phyloP scores from a whole-genome alignment of 2,329 filamentous ascomycete genomes.

The Alternaria brassicicola region DNA sequence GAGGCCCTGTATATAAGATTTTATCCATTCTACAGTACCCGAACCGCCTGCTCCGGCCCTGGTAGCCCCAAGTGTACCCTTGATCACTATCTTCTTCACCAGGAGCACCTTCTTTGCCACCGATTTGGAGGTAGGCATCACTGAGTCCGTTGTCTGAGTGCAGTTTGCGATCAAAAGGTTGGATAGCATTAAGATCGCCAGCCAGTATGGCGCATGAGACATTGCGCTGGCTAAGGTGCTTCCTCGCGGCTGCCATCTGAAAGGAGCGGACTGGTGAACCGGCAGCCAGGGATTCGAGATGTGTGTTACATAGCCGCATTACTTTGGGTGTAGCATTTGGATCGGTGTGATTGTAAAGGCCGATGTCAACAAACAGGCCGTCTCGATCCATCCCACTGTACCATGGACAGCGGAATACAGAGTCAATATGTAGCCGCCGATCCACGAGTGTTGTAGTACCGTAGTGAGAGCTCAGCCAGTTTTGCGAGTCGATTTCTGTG shows the following conservation, averaged over 20 bases:
- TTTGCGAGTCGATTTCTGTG: slow-evolving; percentile 53
- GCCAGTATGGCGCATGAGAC: slow-evolving; percentile 55
- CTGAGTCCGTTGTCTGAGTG: slow-evolving; percentile 57
- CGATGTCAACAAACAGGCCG: slow-evolving; percentile 61
- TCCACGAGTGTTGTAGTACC: slow-evolving; percentile 62
- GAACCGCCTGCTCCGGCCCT: slow-evolving; percentile 51
- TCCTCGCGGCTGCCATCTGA: slow-evolving; percentile 56
- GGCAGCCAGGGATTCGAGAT: slow-evolving; percentile 61
- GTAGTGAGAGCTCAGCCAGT: slow-evolving; percentile 57
- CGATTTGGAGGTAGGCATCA: slow-evolving; percentile 61
- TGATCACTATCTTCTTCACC: slow-evolving; percentile 55
- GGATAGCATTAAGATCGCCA: slow-evolving; percentile 65
- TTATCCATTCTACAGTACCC: slow-evolving; percentile 63
- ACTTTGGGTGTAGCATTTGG: slow-evolving; percentile 15
- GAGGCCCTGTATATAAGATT: slow-evolving; percentile 55
- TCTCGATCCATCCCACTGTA: slow-evolving; percentile 60
- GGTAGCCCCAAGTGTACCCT: slow-evolving; percentile 65
- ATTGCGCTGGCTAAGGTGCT: slow-evolving; percentile 50
- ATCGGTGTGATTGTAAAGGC: slow-evolving; percentile 17
- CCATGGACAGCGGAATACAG: slow-evolving; percentile 60
- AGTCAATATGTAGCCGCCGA: slow-evolving; percentile 51
- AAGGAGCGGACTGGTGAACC: slow-evolving; percentile 57
- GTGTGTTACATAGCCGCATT: slow-evolving; percentile 61
- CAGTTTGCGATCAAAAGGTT: slow-evolving; percentile 59
- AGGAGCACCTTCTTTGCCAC: slow-evolving; percentile 42